Evolutionary conservation across 169 alveolate genomes (phyloP).

Genomic region (Perkinsus chesapeaki): DNA sequence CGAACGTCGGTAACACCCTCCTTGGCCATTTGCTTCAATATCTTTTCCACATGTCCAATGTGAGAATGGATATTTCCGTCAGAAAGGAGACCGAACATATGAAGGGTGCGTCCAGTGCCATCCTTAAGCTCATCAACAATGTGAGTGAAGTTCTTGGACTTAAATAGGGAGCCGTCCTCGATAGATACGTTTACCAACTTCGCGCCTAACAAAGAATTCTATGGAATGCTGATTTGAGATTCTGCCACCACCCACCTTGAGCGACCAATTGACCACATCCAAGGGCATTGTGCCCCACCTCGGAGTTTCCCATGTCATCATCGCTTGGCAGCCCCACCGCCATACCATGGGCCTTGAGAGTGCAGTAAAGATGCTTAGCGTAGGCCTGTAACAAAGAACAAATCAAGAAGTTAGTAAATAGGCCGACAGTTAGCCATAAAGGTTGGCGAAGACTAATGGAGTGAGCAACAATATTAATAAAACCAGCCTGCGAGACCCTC

Average conservation of each 20-base stretch:
- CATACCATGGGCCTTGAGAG: neutral
- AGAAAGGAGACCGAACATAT: slow-evolving; percentile 1
- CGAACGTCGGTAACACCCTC: neutral
- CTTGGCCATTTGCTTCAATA: neutral
- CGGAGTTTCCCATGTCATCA: slow-evolving; percentile 6
- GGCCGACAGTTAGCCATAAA: no score
- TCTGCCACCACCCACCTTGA: neutral
- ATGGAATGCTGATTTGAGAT: neutral
- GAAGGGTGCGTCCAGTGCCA: neutral
- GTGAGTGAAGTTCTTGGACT: neutral
- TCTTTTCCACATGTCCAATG: neutral
- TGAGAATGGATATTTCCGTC: neutral
- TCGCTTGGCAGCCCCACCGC: neutral
- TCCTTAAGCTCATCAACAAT: neutral
- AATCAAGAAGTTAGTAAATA: neutral
- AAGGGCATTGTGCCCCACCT: neutral
- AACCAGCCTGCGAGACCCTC: no score
- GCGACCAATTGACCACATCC: neutral
- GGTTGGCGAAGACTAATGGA: no score
- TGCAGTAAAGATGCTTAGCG: neutral
- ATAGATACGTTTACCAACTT: neutral
- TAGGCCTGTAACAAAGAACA: neutral
- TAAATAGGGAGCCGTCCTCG: neutral
- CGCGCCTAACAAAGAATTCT: neutral
- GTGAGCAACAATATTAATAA: no score